Conservation (phyloP, 805 yeast species). For the Yamadazyma takamatsuzukensis region DNA sequence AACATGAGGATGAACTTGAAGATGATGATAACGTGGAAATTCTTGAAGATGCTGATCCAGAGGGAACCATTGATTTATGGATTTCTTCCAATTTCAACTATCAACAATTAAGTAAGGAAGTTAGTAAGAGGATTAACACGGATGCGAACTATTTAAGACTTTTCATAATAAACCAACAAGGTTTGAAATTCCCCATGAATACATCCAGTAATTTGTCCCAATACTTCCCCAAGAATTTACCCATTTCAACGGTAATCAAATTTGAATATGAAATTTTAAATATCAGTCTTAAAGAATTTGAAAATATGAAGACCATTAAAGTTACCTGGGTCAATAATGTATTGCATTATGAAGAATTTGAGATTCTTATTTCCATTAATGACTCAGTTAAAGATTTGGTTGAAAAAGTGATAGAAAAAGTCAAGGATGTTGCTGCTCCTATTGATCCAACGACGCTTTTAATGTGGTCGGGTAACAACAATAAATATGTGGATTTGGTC, state of each 20-base stretch:
- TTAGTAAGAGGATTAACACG: constrained; percentile 51
- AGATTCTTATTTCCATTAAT: constrained; percentile 62
- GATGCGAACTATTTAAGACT: constrained; percentile 64
- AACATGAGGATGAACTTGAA: constrained; percentile 27
- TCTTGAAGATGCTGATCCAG: constrained; percentile 23
- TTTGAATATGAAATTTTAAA: constrained; percentile 77
- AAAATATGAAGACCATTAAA: constrained; percentile 63
- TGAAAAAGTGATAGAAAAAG: constrained; percentile 51
- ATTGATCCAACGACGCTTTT: constrained; percentile 45
- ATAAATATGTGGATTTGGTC: constrained; percentile 35
- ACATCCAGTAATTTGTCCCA: constrained; percentile 34
- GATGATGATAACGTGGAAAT: constrained; percentile 48
- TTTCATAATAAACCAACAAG: constrained; percentile 55
- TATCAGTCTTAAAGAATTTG: constrained; percentile 72
- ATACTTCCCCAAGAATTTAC: constrained; percentile 39
- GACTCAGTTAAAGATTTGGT: constrained; percentile 53
- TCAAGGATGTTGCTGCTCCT: constrained; percentile 36
- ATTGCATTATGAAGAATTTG: constrained; percentile 64
- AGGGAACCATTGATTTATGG: constrained; percentile 56
- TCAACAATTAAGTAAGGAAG: constrained; percentile 54
- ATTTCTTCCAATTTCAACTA: constrained; percentile 59
- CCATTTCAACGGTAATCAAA: constrained; percentile 39
- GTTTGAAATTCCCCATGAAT: constrained; percentile 50
- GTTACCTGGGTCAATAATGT: constrained; percentile 72
- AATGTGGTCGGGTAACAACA: constrained; percentile 53